Conservation (phyloP, 2,329 filamentous ascomycete genomes). For the Beauveria sp. region DNA sequence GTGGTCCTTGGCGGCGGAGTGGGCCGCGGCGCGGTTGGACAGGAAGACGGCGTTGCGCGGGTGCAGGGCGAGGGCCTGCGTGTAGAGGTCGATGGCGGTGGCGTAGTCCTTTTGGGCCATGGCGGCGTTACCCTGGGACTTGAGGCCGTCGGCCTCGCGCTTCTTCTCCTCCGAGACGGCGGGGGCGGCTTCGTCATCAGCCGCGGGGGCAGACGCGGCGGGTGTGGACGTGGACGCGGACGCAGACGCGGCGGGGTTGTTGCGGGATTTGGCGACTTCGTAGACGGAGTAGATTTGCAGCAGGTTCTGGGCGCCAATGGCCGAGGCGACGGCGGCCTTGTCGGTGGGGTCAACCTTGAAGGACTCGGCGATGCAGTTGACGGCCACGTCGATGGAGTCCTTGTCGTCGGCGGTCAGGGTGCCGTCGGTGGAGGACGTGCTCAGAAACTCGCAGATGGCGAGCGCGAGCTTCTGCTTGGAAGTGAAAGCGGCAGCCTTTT, state of each 20-base stretch:
- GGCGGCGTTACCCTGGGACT: slow-evolving; percentile 84
- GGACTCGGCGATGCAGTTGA: slow-evolving; percentile 88
- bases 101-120: slow-evolving; percentile 93
- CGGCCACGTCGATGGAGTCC: slow-evolving; percentile 88
- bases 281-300: slow-evolving; percentile 91
- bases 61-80: slow-evolving; percentile 71
- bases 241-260: slow-evolving; percentile 29
- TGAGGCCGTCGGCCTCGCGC: slow-evolving; percentile 78
- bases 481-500: slow-evolving; percentile 28
- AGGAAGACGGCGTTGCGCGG: slow-evolving; percentile 93
- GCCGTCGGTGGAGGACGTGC: slow-evolving; percentile 75
- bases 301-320: slow-evolving; percentile 80
- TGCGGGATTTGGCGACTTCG: slow-evolving; percentile 74
- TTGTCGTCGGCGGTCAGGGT: slow-evolving; percentile 81
- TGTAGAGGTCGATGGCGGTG: slow-evolving; percentile 77
- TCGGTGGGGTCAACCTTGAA: slow-evolving; percentile 91
- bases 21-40: slow-evolving; percentile 91
- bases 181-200: slow-evolving; percentile 30
- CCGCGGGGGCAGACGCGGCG: slow-evolving; percentile 31
- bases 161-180: slow-evolving; percentile 51
- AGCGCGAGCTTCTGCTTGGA: slow-evolving; percentile 84
- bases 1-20: slow-evolving; percentile 79
- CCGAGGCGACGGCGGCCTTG: slow-evolving; percentile 62
- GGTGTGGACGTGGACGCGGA: slow-evolving; percentile 30
- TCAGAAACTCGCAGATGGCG: slow-evolving; percentile 93